These are phyloP conservation scores for Alisma plantagoaquatica DNA, from an alignment of 106 monocot species.

Conservation along the genomic window DNA sequence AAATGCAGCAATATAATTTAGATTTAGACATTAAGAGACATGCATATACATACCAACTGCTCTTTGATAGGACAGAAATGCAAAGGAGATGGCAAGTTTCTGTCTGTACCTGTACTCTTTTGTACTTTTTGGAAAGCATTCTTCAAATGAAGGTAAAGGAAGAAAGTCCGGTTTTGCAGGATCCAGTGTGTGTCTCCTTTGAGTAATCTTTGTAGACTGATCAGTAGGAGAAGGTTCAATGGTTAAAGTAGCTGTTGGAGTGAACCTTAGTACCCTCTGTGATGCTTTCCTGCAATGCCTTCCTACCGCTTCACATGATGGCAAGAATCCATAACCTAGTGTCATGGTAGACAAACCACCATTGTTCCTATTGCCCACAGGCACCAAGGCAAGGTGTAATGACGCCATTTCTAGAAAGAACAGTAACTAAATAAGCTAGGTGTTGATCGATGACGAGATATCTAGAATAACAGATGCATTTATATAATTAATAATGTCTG, in stretches of 20 bases:
- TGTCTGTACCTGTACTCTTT: constrained; percentile 84
- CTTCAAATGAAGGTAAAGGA: constrained; percentile 75
- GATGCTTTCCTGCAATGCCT: constrained; percentile 11
- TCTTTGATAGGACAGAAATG: no score
- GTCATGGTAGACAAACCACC: constrained; percentile 19
- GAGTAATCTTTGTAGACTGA: constrained; percentile 31
- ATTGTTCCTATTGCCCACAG: constrained; percentile 21
- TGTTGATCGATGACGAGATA: no score
- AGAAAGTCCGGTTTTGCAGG: constrained; percentile 84
- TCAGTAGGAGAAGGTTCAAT: constrained; percentile 32
- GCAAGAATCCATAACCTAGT: constrained; percentile 23
- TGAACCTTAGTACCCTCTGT: constrained; percentile 2
- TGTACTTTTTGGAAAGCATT: constrained; percentile 92
- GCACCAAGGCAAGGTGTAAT: constrained; percentile 29
- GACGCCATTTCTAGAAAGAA: constrained; percentile 36
- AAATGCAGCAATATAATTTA: no score
- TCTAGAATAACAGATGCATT: no score
- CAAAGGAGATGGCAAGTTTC: no score
- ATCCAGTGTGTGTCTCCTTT: constrained; percentile 65
- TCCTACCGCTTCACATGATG: constrained; percentile 24
- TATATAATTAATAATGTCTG: no score
- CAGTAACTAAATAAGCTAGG: not conserved
- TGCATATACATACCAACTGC: no score
- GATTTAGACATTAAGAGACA: no score
- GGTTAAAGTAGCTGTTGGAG: constrained; percentile 42